Conservation (phyloP, 1,139 yeast genomes). For the Saccharomycopsis hybrid region DNA sequence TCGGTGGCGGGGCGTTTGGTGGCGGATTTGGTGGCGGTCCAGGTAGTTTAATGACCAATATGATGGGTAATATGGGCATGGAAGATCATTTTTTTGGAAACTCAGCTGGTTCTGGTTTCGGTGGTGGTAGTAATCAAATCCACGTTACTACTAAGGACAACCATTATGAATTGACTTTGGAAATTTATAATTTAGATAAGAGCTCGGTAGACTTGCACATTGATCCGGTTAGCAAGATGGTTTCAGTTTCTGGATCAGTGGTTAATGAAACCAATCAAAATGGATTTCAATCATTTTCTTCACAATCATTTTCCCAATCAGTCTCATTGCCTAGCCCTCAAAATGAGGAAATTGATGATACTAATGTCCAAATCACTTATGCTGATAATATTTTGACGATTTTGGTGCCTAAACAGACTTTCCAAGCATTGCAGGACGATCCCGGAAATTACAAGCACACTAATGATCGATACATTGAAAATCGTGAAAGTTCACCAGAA, state of each 20-base stretch:
- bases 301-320: slow-evolving; percentile 5
- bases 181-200: slow-evolving; percentile 10
- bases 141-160: not conserved
- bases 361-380: slow-evolving; percentile 1
- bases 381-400: slow-evolving; percentile 4
- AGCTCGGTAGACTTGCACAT: slow-evolving; percentile 12
- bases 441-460: not conserved
- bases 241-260: slow-evolving; percentile 11
- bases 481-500: not conserved
- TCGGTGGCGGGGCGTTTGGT: not conserved
- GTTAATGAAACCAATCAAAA: slow-evolving; percentile 3
- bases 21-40: not conserved
- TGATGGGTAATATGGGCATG: not conserved
- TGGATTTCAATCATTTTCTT: slow-evolving; percentile 5
- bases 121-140: not conserved
- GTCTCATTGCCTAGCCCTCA: slow-evolving; percentile 5
- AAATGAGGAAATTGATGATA: slow-evolving; percentile 8
- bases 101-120: not conserved
- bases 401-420: slow-evolving; percentile 2
- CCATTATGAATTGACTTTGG: slow-evolving; percentile 9
- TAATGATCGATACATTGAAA: not conserved
- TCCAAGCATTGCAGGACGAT: not conserved
- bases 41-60: too few species aligned
- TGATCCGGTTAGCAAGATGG: slow-evolving; percentile 9
- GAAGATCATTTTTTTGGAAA: slow-evolving; percentile 3